Evolutionary conservation across 352 stramenopile genomes (phyloP), one percentile per base, ranked within the genome.

Genomic region (Phytopythium ostracodes): DNA sequence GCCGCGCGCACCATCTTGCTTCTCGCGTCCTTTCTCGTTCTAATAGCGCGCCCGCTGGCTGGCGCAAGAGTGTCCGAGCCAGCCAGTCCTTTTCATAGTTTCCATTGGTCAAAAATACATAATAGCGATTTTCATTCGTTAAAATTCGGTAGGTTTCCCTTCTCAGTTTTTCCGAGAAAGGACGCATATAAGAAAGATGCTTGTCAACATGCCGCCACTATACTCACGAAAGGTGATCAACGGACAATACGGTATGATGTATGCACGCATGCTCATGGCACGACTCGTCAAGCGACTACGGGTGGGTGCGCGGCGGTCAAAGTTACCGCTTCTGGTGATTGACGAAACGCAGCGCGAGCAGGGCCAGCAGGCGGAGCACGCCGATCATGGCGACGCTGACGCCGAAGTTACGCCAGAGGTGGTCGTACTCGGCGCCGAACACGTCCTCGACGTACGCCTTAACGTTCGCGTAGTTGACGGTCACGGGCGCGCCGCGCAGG

Each of bases 261-360:
- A 33, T 33, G 29, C 29, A 33, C 7, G 4, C 3, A 3, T 33
- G 4, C 7, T 33, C 29, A 33, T 33, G 3, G 29, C 7, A 33
- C 29, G 29, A 7, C 29, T 46, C 29, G 29, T 33, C n/a, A 7
- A 33, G 3, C 40, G 20, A 46, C 18, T 46, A 6, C 15, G 20
- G 17, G 40, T 8, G 40, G 18, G 15, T 11, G 17, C 2, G 15
- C 40, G 40, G 22, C 18, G 3, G 18, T 25, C 17, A 43, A 4
- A 10, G 5, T 33, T 24, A 82, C 40, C 67, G 60, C 57, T 72
- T 75, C 56, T 83, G 73, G 64, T 83, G 75, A 63, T 79, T 82
- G 49, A 81, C 44, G 49, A 79, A 83, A 24, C 75, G 74, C 67
- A 86, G 67, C 47, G 70, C 72, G 18, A 87, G 35, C 14, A 87